phyloP scores from a whole-genome alignment of 2,329 filamentous ascomycete genomes.

The Talaromyces albobiverticillius region DNA sequence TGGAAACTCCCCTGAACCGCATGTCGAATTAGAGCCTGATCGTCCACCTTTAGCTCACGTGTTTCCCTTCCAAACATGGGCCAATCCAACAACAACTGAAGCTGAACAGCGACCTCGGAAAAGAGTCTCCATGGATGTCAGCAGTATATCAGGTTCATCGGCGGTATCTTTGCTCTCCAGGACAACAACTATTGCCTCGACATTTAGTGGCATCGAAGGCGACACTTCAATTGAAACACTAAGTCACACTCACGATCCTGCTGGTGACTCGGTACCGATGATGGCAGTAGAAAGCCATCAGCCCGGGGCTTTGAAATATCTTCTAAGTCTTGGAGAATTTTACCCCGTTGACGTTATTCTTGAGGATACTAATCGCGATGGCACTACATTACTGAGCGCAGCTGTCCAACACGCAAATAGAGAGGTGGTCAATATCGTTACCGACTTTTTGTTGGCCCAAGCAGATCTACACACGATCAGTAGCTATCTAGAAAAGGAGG shows the following conservation, averaged over 20 bases:
- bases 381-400: conserved; percentile 83
- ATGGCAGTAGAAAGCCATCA: conserved; percentile 76
- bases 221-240: conserved; percentile 76
- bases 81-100: conserved; percentile 41
- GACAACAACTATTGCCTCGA: conserved; percentile 73
- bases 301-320: conserved; percentile 70
- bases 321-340: conserved; percentile 73
- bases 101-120: conserved; percentile 59
- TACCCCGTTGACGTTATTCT: conserved; percentile 71
- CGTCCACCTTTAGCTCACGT: conserved; percentile 67
- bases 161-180: conserved; percentile 78
- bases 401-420: conserved; percentile 80
- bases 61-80: conserved; percentile 78
- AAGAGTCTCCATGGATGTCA: conserved; percentile 83
- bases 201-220: conserved; percentile 71
- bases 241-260: conserved; percentile 55
- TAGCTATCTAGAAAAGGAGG: conserved; percentile 71
- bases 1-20: conserved; percentile 20
- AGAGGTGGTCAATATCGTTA: conserved; percentile 70
- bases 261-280: conserved; percentile 83
- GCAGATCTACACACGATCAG: conserved; percentile 56
- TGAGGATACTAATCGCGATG: conserved; percentile 83
- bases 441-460: conserved; percentile 65
- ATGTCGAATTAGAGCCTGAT: conserved; percentile 24
- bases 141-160: conserved; percentile 84